Conservation (phyloP, 352 stramenopile species). For the Globisporangium okanoganense region DNA sequence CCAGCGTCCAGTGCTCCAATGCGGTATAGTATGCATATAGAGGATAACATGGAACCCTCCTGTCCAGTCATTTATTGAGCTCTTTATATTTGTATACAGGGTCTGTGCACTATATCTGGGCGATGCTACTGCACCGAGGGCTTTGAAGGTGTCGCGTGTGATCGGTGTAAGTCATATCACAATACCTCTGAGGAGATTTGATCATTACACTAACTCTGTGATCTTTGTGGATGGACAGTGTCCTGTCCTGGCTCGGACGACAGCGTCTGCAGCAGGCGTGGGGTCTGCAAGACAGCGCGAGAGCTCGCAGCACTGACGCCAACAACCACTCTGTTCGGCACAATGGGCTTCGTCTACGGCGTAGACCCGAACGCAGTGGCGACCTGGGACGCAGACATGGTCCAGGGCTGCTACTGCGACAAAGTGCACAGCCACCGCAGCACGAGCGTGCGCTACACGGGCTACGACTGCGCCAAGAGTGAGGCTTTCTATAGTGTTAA, state of each 20-base stretch:
- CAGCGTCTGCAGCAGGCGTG: constrained; percentile 38
- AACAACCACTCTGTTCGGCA: constrained; percentile 25
- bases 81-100: constrained; percentile 20
- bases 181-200: background rate
- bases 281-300: constrained; percentile 38
- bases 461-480: constrained; percentile 80
- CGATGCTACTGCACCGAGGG: constrained; percentile 51
- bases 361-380: constrained; percentile 56
- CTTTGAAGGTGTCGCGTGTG: constrained; percentile 68
- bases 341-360: constrained; percentile 63
- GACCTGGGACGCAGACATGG: constrained; percentile 88
- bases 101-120: constrained; percentile 49
- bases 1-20: constrained; percentile 64
- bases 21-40: constrained; percentile 36
- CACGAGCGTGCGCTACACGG: constrained; percentile 44
- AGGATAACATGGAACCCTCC: constrained; percentile 3
- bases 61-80: background rate
- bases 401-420: constrained; percentile 86
- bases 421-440: constrained; percentile 59
- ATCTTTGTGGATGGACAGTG: constrained; percentile 24
- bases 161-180: constrained; percentile 36
- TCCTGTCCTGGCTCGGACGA: constrained; percentile 33
- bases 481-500: background rate
- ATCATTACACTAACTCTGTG: background rate
- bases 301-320: constrained; percentile 54